Evolutionary conservation across 306 rosid genomes (phyloP), one percentile per base, ranked within the genome.

Genomic region (Malus orientalis): DNA sequence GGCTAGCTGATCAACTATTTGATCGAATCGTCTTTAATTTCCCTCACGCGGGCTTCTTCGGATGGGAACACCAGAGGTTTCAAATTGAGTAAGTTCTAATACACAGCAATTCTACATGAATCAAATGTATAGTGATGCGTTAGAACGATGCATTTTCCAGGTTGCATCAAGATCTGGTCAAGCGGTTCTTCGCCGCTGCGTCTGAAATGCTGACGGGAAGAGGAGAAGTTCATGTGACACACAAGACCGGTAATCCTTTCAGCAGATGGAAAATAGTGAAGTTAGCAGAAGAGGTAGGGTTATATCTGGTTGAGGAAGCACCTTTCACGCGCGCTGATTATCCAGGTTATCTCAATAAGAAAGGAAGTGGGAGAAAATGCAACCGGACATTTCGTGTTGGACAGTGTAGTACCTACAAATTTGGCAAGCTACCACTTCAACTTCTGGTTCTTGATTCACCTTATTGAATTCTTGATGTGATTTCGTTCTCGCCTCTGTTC

Each of bases 181-280:
- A 73, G 12, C 78, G 78, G 4, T 79, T 80, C 77, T 20, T 84
- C 29, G 4, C 44, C 5, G 82, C 33, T 71, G 81, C 80, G 20
- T 67, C n/a, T 13, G 4, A 60, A 8, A 73, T 81, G 81, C 69
- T 87, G 36, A 47, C 3, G 1, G 13, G 2, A 36, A 22, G 4
- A 4, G 87, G 83, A 18, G 71, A 81, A 76, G 84, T 87, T 76
- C 87, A 85, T 44, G 33, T 83, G 12, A 81, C 88, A 0, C 88
- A 85, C 88, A 88, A 88, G 80, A 79, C 83, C 1, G 1, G 70
- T 0, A 0, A 81, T 25, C 83, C 89, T 6, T 88, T 18, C 62
- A 8, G 36, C 22, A 16, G 29, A 0, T 83, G 89, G 91, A 23
- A 79, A 49, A 77, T 84, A 20, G 70, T 30, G 73, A 23, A 63